Evolutionary conservation across 1,284 basidiomycete genomes (phyloP).

Genomic region (Sparassis latifolia): DNA sequence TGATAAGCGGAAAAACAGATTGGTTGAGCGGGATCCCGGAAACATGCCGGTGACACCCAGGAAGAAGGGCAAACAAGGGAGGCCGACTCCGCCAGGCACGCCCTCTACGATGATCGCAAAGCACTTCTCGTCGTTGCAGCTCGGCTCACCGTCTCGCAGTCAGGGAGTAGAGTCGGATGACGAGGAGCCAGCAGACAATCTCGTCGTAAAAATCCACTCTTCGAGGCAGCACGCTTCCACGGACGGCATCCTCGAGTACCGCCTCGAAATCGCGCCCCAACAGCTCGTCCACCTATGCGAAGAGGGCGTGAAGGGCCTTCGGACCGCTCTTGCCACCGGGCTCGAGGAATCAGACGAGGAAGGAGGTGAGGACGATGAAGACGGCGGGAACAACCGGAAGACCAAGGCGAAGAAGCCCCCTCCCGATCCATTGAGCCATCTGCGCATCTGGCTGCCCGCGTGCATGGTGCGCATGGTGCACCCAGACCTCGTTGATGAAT

Average conservation of each 20-base stretch:
- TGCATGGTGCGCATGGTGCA: slow-evolving; percentile 65
- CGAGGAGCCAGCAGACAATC: slow-evolving; percentile 21
- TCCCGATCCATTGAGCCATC: slow-evolving; percentile 40
- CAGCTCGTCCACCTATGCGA: slow-evolving; percentile 58
- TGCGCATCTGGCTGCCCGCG: slow-evolving; percentile 73
- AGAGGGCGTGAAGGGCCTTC: slow-evolving; percentile 55
- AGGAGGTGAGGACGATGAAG: slow-evolving; percentile 23
- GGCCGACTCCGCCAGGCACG: slow-evolving; percentile 30
- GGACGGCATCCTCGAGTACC: slow-evolving; percentile 64
- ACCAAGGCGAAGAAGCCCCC: slow-evolving; percentile 35
- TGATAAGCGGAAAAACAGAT: slow-evolving; percentile 26
- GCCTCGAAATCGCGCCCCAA: slow-evolving; percentile 61
- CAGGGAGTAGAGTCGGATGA: slow-evolving; percentile 9
- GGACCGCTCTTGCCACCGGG: slow-evolving; percentile 43
- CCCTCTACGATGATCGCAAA: slow-evolving; percentile 51
- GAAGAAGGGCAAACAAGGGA: slow-evolving; percentile 23
- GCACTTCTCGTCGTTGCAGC: slow-evolving; percentile 42
- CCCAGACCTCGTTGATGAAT: slow-evolving; percentile 55
- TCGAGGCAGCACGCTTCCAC: slow-evolving; percentile 56
- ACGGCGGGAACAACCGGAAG: slow-evolving; percentile 23
- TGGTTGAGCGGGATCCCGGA: slow-evolving; percentile 2
- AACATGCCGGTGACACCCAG: slow-evolving; percentile 33
- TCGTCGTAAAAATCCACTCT: slow-evolving; percentile 41
- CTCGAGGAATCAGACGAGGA: slow-evolving; percentile 35
- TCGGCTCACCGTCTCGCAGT: slow-evolving; percentile 19